Conservation (phyloP, 2,329 filamentous ascomycete genomes). For the Aspergillus ibericus region DNA sequence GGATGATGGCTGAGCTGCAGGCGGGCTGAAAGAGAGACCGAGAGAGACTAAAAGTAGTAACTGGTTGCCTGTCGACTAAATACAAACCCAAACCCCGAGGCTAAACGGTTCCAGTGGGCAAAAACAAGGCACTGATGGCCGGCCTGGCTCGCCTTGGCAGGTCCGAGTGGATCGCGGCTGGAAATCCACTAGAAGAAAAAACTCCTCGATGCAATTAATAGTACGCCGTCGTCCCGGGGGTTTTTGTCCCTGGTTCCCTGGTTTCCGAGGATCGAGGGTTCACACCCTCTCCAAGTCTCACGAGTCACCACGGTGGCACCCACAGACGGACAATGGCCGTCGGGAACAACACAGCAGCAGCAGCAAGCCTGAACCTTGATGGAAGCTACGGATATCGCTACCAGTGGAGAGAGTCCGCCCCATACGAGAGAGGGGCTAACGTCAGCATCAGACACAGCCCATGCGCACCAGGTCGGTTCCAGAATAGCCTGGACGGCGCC, state of each 20-base stretch:
- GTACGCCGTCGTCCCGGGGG: not conserved
- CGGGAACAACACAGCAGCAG: too few relatives aligned
- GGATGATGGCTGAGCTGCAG: too few relatives aligned
- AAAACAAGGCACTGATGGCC: not conserved
- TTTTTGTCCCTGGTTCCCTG: too few relatives aligned
- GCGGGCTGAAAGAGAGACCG: not conserved
- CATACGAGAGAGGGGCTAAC: not conserved
- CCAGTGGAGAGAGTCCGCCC: too few relatives aligned
- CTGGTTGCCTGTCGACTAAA: not conserved
- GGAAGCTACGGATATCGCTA: too few relatives aligned
- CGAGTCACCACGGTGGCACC: not conserved
- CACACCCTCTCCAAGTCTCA: not conserved
- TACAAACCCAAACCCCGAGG: too few relatives aligned
- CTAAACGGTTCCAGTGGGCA: not conserved
- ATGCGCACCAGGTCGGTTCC: not conserved
- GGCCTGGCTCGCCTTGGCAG: constrained; percentile 2
- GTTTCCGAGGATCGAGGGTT: too few relatives aligned
- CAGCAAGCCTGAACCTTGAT: not conserved
- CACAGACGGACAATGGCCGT: not conserved
- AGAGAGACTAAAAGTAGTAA: not conserved
- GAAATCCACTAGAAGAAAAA: too few relatives aligned
- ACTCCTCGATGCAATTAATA: not conserved
- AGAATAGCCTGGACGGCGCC: not conserved
- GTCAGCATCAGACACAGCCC: not conserved
- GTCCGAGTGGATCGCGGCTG: not conserved